These are phyloP conservation scores for Cladosporium sp. DNA, from an alignment of 2,329 filamentous ascomycete genomes.

Conservation along the genomic window DNA sequence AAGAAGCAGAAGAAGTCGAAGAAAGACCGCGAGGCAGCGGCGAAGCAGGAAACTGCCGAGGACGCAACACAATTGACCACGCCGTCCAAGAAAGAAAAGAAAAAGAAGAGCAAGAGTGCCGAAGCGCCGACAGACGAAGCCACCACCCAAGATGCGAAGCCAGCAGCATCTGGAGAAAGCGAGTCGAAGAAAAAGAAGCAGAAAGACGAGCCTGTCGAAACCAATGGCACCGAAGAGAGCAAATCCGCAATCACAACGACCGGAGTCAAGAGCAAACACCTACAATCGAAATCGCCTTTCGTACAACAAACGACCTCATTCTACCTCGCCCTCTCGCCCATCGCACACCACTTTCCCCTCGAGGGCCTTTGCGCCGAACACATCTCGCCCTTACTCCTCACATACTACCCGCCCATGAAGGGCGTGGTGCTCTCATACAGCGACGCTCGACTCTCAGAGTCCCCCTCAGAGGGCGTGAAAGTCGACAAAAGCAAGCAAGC, in stretches of 20 bases:
- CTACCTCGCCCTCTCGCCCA: constrained; percentile 70
- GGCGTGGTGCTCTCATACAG: constrained; percentile 73
- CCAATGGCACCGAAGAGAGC: constrained; percentile 6
- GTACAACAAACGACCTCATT: constrained; percentile 75
- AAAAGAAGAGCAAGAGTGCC: constrained; percentile 7
- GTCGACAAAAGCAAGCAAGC: background rate
- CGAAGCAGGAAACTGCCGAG: constrained; percentile 17
- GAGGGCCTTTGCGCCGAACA: constrained; percentile 70
- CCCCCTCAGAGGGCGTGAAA: constrained; percentile 13
- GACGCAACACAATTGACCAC: background rate
- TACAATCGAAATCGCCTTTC: constrained; percentile 58
- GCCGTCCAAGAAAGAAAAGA: constrained; percentile 10
- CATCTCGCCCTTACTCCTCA: constrained; percentile 69
- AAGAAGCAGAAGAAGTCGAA: constrained; percentile 36
- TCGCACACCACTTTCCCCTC: constrained; percentile 65
- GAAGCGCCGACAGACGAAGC: constrained; percentile 8
- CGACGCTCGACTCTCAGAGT: constrained; percentile 62
- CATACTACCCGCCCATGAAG: constrained; percentile 67
- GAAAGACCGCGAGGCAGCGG: constrained; percentile 15
- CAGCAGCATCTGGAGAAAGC: background rate
- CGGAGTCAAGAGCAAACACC: constrained; percentile 5
- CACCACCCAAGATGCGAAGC: background rate
- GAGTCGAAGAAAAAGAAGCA: constrained; percentile 13
- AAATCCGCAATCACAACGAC: constrained; percentile 3
- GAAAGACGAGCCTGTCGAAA: constrained; percentile 13